Percentiles rank a stretch among this genome's conserved stretches.
phyloP scores from a whole-genome alignment of 208 protist genomes.

The Herpetomonas tarakana region DNA sequence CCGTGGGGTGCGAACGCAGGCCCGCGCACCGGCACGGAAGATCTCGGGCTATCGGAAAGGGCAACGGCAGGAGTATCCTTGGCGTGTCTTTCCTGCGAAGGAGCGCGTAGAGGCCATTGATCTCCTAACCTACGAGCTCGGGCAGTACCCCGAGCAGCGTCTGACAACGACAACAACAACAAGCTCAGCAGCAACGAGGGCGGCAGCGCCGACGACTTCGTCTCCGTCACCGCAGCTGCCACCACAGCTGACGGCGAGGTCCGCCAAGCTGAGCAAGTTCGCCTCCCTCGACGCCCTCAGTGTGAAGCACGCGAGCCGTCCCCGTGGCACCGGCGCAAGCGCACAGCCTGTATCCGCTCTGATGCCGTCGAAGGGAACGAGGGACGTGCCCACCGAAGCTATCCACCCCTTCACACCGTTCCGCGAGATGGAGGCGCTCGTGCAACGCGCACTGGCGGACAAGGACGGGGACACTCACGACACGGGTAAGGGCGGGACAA shows the following conservation, averaged over 20 bases:
- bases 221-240: too few species aligned
- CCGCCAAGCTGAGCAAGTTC: neutral
- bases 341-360: neutral
- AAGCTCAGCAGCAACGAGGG: neutral
- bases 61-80: too few species aligned
- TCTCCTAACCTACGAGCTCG: constrained; percentile 33
- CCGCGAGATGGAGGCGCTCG: neutral
- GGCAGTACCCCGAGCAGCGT: constrained; percentile 20
- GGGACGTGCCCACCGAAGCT: constrained; percentile 1
- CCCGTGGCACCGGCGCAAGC: neutral
- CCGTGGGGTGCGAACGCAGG: too few species aligned
- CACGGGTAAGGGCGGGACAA: too few species aligned
- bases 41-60: too few species aligned
- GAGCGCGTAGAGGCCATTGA: constrained; percentile 29
- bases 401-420: constrained; percentile 24
- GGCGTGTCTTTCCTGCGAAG: constrained; percentile 20
- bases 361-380: neutral
- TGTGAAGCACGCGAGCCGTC: neutral
- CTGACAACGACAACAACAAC: neutral
- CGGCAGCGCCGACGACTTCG: too few species aligned
- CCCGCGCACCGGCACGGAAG: too few species aligned
- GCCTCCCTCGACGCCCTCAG: constrained; percentile 11
- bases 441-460: neutral
- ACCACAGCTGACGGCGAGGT: too few species aligned
- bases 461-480: too few species aligned